These are phyloP conservation scores for Lumnitzera littorea DNA, from an alignment of 345 rosid genomes.

Conservation along the genomic window DNA sequence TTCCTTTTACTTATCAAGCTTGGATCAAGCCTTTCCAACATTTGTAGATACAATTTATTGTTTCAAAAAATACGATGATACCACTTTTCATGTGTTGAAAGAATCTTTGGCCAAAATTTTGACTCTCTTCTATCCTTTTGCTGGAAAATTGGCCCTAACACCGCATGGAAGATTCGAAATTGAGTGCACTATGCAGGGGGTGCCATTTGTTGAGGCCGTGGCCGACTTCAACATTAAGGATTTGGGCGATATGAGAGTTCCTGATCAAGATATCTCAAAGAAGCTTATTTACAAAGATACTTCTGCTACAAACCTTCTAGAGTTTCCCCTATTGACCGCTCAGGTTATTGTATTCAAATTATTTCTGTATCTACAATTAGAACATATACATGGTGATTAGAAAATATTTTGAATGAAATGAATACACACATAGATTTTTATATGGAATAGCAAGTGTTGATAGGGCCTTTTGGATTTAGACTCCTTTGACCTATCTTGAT, in stretches of 20 bases:
- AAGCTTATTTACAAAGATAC: slow-evolving; percentile 3
- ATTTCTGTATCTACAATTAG: too few species aligned
- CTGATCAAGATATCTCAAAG: background rate
- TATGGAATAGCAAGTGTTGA: too few species aligned
- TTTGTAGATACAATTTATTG: background rate
- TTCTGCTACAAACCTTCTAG: background rate
- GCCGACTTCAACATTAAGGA: background rate
- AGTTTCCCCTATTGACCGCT: background rate
- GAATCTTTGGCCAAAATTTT: slow-evolving; percentile 2
- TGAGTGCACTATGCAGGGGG: background rate
- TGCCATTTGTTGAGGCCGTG: slow-evolving; percentile 2
- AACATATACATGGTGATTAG: too few species aligned
- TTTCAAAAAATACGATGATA: background rate
- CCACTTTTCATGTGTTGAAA: background rate
- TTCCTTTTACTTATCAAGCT: background rate
- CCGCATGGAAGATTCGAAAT: background rate
- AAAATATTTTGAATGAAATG: too few species aligned
- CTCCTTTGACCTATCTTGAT: too few species aligned
- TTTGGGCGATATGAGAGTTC: background rate
- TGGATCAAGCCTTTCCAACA: background rate
- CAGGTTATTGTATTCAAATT: too few species aligned
- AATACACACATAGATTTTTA: too few species aligned
- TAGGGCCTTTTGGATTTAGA: too few species aligned
- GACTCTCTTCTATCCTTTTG: background rate
- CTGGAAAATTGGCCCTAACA: background rate